phyloP scores from a whole-genome alignment of 2,329 filamentous ascomycete genomes.

The Aspergillus ustus region DNA sequence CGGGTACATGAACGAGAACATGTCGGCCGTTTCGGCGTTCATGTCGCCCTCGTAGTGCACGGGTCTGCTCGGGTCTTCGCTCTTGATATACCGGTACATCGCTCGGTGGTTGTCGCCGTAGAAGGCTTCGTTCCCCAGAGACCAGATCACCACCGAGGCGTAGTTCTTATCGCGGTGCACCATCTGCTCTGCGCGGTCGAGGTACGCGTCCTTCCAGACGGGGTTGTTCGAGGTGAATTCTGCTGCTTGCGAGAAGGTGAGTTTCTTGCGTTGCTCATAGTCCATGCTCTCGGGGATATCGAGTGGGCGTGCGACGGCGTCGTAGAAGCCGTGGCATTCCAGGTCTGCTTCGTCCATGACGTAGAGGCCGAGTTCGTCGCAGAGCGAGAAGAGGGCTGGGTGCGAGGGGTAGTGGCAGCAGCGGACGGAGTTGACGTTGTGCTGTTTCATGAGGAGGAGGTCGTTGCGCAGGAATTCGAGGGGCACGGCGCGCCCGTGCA shows the following conservation, averaged over 20 bases:
- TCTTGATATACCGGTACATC: conserved; percentile 68
- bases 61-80: conserved; percentile 61
- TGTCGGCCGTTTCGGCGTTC: conserved; percentile 64
- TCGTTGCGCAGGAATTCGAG: conserved; percentile 66
- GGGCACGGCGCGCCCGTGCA: conserved; percentile 66
- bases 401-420: conserved; percentile 68
- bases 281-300: conserved; percentile 61
- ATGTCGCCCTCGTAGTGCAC: conserved; percentile 71
- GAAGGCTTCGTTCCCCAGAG: conserved; percentile 73
- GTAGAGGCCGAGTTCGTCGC: conserved; percentile 43
- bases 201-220: conserved; percentile 57
- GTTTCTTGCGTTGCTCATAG: conserved; percentile 60
- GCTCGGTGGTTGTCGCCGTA: conserved; percentile 70
- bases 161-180: conserved; percentile 73
- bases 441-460: conserved; percentile 68
- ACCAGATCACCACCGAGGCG: conserved; percentile 73
- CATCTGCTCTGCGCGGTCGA: conserved; percentile 69
- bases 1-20: conserved; percentile 72
- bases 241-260: conserved; percentile 45
- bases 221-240: conserved; percentile 38
- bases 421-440: conserved; percentile 72
- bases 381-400: conserved; percentile 34
- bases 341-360: conserved; percentile 45
- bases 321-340: conserved; percentile 42
- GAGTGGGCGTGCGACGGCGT: conserved; percentile 50